Conservation (phyloP, 225 moss, liverwort and hornwort genomes). For the Marchantia paleacea region DNA sequence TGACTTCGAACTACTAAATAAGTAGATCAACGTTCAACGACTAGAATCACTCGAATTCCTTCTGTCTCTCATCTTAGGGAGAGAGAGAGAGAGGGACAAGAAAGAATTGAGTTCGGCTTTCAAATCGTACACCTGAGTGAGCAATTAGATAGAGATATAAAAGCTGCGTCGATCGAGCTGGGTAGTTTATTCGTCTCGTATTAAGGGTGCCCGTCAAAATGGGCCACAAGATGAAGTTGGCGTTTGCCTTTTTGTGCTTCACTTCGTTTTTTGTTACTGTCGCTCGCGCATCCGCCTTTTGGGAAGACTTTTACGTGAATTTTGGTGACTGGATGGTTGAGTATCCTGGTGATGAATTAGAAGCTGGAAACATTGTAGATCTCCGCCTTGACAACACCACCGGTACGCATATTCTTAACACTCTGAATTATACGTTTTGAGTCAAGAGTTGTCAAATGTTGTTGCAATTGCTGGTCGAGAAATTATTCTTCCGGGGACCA, state of each 20-base stretch:
- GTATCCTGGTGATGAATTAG: slow-evolving; percentile 7
- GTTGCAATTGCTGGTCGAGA: not conserved
- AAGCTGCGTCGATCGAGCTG: not conserved
- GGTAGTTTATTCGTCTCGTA: not conserved
- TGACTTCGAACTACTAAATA: not conserved
- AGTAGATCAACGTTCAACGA: not conserved
- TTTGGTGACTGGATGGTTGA: slow-evolving; percentile 13
- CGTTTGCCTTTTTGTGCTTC: not conserved
- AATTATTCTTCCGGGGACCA: not conserved
- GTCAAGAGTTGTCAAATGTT: not conserved
- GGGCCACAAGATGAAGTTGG: slow-evolving; percentile 5
- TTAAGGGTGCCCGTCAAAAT: not conserved
- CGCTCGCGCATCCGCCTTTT: not conserved
- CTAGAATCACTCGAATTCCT: not conserved
- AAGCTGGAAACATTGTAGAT: not conserved
- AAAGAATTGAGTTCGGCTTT: not conserved
- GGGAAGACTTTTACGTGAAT: slow-evolving; percentile 10
- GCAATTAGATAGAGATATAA: not conserved
- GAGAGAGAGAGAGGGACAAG: not conserved
- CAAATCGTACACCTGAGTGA: no score
- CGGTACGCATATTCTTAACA: not conserved
- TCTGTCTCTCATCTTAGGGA: not conserved
- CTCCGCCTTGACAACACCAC: slow-evolving; percentile 1
- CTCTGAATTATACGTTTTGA: not conserved
- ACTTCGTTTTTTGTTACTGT: not conserved